Evolutionary conservation across 768 basidiomycete species (phyloP).

Genomic region (Butyriboletus loyo): DNA sequence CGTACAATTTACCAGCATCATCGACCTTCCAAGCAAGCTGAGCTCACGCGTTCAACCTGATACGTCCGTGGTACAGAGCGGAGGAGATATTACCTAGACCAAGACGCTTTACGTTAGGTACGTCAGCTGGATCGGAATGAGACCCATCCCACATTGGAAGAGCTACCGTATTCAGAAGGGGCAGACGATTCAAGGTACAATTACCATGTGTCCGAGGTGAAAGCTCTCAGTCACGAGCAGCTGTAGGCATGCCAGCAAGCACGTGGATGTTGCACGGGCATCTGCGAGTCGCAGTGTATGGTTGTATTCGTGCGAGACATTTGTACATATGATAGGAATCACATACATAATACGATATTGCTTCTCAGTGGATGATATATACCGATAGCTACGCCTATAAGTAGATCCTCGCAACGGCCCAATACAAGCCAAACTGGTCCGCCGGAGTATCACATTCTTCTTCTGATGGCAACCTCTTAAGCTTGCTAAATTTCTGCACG

Average conservation of each 20-base stretch:
- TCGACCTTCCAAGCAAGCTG: constrained; percentile 17
- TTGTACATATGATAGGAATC: background rate
- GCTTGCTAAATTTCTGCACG: constrained; percentile 19
- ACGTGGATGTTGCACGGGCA: background rate
- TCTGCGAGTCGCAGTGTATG: background rate
- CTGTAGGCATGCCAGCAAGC: background rate
- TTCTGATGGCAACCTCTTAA: background rate
- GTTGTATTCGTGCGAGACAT: background rate
- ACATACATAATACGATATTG: background rate
- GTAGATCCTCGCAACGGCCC: too few species aligned
- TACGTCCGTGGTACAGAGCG: background rate
- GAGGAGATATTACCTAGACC: background rate
- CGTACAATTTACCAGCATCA: constrained; percentile 15
- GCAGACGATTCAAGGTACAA: background rate
- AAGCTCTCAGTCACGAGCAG: too few species aligned
- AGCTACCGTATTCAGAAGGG: too few species aligned
- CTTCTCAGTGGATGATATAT: background rate
- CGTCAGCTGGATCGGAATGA: background rate
- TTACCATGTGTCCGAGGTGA: background rate
- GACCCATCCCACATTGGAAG: background rate
- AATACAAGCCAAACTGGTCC: background rate
- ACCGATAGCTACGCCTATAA: too few species aligned
- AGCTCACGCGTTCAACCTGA: background rate
- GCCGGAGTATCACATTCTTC: too few species aligned
- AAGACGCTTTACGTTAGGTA: background rate